A percentile compares a stretch with the other conserved stretches of the same genome.
Conservation (phyloP, 768 basidiomycete genomes). For the Lactarius psammicola region DNA sequence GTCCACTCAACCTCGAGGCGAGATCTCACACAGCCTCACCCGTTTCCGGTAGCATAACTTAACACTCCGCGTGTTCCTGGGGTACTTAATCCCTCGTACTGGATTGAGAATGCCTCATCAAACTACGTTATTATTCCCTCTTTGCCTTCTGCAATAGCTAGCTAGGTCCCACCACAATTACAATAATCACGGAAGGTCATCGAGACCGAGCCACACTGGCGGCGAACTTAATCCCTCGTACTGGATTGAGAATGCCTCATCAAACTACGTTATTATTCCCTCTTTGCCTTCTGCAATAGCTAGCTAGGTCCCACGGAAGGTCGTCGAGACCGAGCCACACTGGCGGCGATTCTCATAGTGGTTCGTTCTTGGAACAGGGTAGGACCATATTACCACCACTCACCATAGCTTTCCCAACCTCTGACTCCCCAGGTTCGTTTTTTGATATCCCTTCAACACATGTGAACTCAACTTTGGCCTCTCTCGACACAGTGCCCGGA, state of each 20-base stretch:
- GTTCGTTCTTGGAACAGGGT: conserved; percentile 29
- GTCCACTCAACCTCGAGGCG: conserved; percentile 13
- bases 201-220: conserved; percentile 16
- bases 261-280: conserved; percentile 25
- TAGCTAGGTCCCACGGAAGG: conserved; percentile 29
- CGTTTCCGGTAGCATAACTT: neutral
- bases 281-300: conserved; percentile 28
- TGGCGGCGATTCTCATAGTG: conserved; percentile 26
- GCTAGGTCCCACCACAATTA: conserved; percentile 29
- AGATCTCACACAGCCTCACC: conserved; percentile 11
- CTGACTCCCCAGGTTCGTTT: conserved; percentile 28
- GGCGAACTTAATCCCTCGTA: conserved; percentile 22
- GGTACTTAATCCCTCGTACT: conserved; percentile 20
- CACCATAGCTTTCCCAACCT: conserved; percentile 26
- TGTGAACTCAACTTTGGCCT: conserved; percentile 21
- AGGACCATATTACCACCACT: conserved; percentile 29
- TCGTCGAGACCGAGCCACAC: conserved; percentile 17
- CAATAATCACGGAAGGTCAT: conserved; percentile 22
- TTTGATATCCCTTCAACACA: conserved; percentile 21
- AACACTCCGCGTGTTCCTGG: conserved; percentile 6
- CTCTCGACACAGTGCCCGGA: conserved; percentile 20
- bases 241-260: conserved; percentile 10
- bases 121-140: conserved; percentile 26
- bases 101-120: conserved; percentile 13
- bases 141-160: conserved; percentile 29